Evolutionary conservation across 1,139 yeast species (phyloP), one percentile per base, ranked within the genome.

Genomic region (Debaryomyces fabryi): DNA sequence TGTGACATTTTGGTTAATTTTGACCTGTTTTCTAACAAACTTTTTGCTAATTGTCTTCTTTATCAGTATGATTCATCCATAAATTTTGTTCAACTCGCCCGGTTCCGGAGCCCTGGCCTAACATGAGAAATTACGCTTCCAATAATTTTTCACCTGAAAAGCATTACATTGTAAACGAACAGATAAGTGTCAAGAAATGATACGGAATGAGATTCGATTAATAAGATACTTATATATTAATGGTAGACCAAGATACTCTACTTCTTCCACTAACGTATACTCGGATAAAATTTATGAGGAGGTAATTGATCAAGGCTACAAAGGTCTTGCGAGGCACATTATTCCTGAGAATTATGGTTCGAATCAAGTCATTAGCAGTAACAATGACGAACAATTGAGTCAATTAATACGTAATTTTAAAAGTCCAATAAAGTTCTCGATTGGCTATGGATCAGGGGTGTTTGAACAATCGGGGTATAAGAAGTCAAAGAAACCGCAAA

Each of bases 391-490:
- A n/a, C 74, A 78, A 15, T 69, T 88, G 39, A 67, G 76, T 20
- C 67, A 74, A 2, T 76, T 88, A 3, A 63, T 85, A 20, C 66
- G 80, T 63, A 70, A 78, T 39, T 88, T 89, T 63, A 69, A 80
- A 43, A 86, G 91, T 0, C 91, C 93, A 0, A 79, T 88, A 20
- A 71, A 81, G 48, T 86, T 79, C 57, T 86, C 93, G 0, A 86
- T 92, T 65, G 99, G 98, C 0, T 95, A 95, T 65, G 99, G 99
- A 1, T 88, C 96, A 7, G 97, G 97, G 3, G 97, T 95, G 0
- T 88, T 95, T 58, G 79, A 84, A 27, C 99, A 95, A 64, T 60
- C 58, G 3, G 91, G 91, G 4, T 81, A 82, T 25, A 65, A 69
- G 20, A 53, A 56, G 59, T 68, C 42, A 20, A 41, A 23, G 7